Conservation (phyloP, 208 protist genomes). For the Leishmania lainsoni region DNA sequence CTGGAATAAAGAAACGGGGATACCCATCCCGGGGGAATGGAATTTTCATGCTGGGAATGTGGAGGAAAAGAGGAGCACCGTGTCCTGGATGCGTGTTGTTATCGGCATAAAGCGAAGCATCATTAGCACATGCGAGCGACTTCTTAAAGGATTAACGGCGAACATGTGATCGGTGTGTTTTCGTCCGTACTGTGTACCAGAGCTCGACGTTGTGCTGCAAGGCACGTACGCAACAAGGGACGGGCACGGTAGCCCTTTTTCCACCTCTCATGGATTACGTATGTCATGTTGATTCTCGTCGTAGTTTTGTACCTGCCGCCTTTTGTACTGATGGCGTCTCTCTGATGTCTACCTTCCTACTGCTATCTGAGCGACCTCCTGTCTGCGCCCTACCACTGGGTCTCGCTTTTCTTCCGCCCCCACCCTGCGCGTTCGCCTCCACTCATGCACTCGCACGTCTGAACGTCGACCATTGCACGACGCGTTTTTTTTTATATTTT, state of each 20-base stretch:
- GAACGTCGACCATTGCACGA: background rate
- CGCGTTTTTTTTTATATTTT: background rate
- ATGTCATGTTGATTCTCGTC: background rate
- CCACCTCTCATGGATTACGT: background rate
- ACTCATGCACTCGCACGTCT: background rate
- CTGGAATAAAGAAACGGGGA: background rate
- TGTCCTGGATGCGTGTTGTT: background rate
- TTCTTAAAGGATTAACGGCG: background rate
- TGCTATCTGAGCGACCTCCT: background rate
- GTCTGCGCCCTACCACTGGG: background rate
- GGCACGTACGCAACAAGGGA: background rate
- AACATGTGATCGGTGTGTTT: background rate
- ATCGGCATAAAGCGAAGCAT: background rate
- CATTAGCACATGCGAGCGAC: background rate
- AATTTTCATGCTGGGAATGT: background rate
- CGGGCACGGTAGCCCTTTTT: background rate
- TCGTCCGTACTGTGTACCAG: background rate
- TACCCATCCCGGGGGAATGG: background rate
- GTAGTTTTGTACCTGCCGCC: background rate
- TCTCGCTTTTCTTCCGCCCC: background rate
- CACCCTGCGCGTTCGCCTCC: background rate
- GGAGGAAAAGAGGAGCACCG: background rate
- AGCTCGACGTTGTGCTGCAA: background rate
- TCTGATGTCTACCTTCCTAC: background rate
- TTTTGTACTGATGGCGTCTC: background rate